Evolutionary conservation across 2,329 filamentous ascomycete species (phyloP).

Genomic region (Didymella lethalis): DNA sequence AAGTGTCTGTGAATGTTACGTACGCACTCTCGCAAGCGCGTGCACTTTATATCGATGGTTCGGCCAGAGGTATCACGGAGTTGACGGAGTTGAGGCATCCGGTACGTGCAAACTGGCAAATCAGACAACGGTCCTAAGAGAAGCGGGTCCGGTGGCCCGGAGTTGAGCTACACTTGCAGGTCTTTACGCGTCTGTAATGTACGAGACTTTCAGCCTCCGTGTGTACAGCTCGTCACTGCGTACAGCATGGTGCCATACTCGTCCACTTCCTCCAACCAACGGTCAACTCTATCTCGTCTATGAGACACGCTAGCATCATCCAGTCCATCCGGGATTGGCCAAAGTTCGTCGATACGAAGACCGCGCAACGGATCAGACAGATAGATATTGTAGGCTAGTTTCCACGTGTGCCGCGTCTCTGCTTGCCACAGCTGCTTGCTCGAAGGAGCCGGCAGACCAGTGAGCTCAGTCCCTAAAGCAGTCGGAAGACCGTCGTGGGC

Average conservation of each 20-base stretch:
- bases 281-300: background rate
- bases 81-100: background rate
- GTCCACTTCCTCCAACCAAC: background rate
- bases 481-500: background rate
- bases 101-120: too few relatives aligned
- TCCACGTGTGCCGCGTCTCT: background rate
- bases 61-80: background rate
- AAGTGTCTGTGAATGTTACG: too few relatives aligned
- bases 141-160: background rate
- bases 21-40: background rate
- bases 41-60: background rate
- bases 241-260: background rate
- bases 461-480: background rate
- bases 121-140: background rate
- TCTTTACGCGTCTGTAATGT: background rate
- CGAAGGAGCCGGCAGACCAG: background rate
- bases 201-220: background rate
- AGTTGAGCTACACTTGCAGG: background rate
- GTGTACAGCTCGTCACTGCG: background rate
- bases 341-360: background rate
- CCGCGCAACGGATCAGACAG: background rate
- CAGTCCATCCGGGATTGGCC: background rate
- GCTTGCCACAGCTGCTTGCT: background rate
- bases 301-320: background rate
- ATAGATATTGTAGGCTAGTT: background rate